These are phyloP conservation scores for Suillus variegatus DNA, from an alignment of 768 basidiomycete species.

Conservation along the genomic window DNA sequence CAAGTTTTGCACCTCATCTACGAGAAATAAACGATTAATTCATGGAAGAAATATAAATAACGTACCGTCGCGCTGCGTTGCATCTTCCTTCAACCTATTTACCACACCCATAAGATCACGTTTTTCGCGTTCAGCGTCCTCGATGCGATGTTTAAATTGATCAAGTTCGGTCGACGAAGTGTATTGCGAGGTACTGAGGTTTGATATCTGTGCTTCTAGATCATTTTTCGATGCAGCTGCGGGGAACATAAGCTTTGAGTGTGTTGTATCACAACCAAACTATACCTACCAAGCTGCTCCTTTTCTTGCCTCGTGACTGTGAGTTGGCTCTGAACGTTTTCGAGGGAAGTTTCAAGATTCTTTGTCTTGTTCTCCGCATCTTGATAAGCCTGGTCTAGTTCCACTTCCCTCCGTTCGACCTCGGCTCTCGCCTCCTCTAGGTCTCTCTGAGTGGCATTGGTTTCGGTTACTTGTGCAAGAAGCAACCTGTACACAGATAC, in stretches of 20 bases:
- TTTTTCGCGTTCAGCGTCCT: slow-evolving; percentile 87
- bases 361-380: slow-evolving; percentile 66
- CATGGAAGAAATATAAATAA: slow-evolving; percentile 7
- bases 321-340: slow-evolving; percentile 57
- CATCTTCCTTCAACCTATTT: slow-evolving; percentile 79
- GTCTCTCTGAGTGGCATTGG: slow-evolving; percentile 59
- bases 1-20: slow-evolving; percentile 73
- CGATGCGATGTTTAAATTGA: slow-evolving; percentile 56
- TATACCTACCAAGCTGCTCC: slow-evolving; percentile 57
- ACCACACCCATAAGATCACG: slow-evolving; percentile 83
- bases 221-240: slow-evolving; percentile 47
- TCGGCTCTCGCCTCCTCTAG: slow-evolving; percentile 73
- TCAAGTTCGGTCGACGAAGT: slow-evolving; percentile 65
- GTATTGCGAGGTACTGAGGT: slow-evolving; percentile 58
- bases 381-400: slow-evolving; percentile 82
- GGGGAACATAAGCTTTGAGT: slow-evolving; percentile 16
- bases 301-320: slow-evolving; percentile 58
- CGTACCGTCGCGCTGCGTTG: slow-evolving; percentile 72
- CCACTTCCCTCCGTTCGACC: slow-evolving; percentile 71
- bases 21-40: not conserved
- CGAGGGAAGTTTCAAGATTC: slow-evolving; percentile 56
- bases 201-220: slow-evolving; percentile 56
- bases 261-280: not conserved
- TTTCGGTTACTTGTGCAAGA: slow-evolving; percentile 53
- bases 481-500: slow-evolving; percentile 63